Percentiles rank a stretch among this genome's conserved stretches.
These are phyloP conservation scores for Coniferiporia sulphurascens DNA, from an alignment of 1,284 basidiomycete species.

Conservation along the genomic window DNA sequence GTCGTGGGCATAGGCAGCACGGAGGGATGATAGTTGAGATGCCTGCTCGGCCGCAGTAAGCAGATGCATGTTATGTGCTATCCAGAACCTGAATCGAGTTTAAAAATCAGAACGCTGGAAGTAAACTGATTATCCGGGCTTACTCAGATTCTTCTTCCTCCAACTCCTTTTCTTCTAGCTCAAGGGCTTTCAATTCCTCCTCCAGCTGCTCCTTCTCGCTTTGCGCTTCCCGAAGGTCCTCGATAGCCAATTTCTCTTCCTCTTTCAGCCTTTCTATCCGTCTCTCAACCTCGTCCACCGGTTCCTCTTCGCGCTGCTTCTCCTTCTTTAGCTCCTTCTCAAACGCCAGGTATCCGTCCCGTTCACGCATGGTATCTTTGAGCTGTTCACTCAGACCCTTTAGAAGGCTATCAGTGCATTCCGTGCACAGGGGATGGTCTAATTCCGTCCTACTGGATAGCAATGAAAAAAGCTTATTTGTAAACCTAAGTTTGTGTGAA, in stretches of 20 bases:
- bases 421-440: slow-evolving; percentile 93
- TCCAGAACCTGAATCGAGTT: slow-evolving; percentile 68
- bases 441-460: slow-evolving; percentile 79
- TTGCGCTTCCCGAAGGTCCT: slow-evolving; percentile 70
- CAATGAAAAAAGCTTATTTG: slow-evolving; percentile 71
- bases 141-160: slow-evolving; percentile 78
- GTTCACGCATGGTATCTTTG: slow-evolving; percentile 86
- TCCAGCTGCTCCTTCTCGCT: slow-evolving; percentile 71
- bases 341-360: slow-evolving; percentile 90
- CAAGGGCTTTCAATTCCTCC: slow-evolving; percentile 66
- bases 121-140: slow-evolving; percentile 30
- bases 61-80: slow-evolving; percentile 67
- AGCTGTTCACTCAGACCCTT: slow-evolving; percentile 76
- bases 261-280: slow-evolving; percentile 69
- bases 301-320: slow-evolving; percentile 60
- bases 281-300: slow-evolving; percentile 58
- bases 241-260: slow-evolving; percentile 70
- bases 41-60: slow-evolving; percentile 61
- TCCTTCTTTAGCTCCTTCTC: slow-evolving; percentile 82
- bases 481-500: slow-evolving; percentile 72
- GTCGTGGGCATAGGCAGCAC: slow-evolving; percentile 73
- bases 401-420: slow-evolving; percentile 86
- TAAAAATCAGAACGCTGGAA: not conserved
- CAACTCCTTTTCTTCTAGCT: slow-evolving; percentile 70
- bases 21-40: slow-evolving; percentile 64